These are phyloP conservation scores for Talaromyces wortmannii DNA, from an alignment of 495 filamentous ascomycete genomes.

Conservation along the genomic window DNA sequence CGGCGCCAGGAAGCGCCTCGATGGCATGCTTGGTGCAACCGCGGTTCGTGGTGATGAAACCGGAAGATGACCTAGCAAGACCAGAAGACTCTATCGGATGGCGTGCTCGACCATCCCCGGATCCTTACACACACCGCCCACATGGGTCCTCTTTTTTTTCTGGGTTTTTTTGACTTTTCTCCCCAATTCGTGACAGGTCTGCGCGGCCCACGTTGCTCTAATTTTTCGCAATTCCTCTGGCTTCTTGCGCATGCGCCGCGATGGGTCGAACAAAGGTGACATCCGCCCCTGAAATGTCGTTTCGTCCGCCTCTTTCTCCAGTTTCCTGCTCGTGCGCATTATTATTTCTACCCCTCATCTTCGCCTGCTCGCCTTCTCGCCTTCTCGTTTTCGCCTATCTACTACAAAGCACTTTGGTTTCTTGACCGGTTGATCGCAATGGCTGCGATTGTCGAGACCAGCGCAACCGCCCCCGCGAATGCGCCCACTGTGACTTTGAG, in stretches of 20 bases:
- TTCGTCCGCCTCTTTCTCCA: neutral
- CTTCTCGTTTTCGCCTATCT: neutral
- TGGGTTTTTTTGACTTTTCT: neutral
- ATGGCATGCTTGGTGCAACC: no score
- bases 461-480: neutral
- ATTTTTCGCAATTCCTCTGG: neutral
- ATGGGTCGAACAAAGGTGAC: neutral
- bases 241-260: neutral
- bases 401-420: neutral
- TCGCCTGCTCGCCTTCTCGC: neutral
- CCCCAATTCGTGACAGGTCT: no score
- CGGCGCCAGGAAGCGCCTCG: no score
- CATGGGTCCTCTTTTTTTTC: no score
- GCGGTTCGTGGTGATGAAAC: no score
- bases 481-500: conserved; percentile 1
- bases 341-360: no score
- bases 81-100: neutral
- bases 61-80: no score
- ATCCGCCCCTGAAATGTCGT: neutral
- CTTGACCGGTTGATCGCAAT: conserved; percentile 1
- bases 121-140: neutral
- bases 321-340: no score
- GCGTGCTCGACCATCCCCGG: neutral
- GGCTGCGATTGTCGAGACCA: conserved; percentile 10
- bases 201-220: neutral